phyloP scores from a whole-genome alignment of 2,329 filamentous ascomycete genomes.

The Cercospora citrullina region DNA sequence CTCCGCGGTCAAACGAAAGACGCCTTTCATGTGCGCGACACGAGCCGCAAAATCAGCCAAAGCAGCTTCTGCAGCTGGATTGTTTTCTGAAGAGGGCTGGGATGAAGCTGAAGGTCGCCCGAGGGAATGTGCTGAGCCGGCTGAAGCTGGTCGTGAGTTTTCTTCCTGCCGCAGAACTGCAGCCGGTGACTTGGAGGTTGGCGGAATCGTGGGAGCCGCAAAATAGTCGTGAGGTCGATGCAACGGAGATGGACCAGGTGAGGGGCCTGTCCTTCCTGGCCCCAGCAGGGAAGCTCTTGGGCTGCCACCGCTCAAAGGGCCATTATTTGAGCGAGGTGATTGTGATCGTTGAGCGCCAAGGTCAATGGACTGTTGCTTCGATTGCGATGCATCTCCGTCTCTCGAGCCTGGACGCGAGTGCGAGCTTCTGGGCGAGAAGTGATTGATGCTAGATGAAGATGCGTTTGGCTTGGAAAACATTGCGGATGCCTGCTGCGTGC shows the following conservation, averaged over 20 bases:
- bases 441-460: conserved; percentile 24
- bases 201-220: conserved; percentile 14
- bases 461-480: conserved; percentile 23
- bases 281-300: conserved; percentile 23
- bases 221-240: conserved; percentile 28
- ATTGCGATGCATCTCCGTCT: conserved; percentile 20
- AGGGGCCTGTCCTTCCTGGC: conserved; percentile 13
- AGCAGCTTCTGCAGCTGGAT: conserved; percentile 62
- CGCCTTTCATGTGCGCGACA: conserved; percentile 70
- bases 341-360: conserved; percentile 9
- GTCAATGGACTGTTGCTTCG: conserved; percentile 9
- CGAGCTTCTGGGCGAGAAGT: conserved; percentile 10
- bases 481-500: not conserved
- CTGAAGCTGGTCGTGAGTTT: conserved; percentile 24
- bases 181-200: conserved; percentile 22
- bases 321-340: conserved; percentile 19
- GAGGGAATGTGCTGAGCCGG: conserved; percentile 24
- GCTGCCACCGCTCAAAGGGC: conserved; percentile 18
- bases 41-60: conserved; percentile 69
- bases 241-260: conserved; percentile 23
- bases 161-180: conserved; percentile 28
- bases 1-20: conserved; percentile 78
- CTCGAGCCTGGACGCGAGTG: conserved; percentile 26
- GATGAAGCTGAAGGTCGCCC: conserved; percentile 30
- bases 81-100: conserved; percentile 26